Evolutionary conservation across 2,329 filamentous ascomycete genomes (phyloP), one percentile per base, ranked within the genome.

Genomic region (Aspergillus bombycis): DNA sequence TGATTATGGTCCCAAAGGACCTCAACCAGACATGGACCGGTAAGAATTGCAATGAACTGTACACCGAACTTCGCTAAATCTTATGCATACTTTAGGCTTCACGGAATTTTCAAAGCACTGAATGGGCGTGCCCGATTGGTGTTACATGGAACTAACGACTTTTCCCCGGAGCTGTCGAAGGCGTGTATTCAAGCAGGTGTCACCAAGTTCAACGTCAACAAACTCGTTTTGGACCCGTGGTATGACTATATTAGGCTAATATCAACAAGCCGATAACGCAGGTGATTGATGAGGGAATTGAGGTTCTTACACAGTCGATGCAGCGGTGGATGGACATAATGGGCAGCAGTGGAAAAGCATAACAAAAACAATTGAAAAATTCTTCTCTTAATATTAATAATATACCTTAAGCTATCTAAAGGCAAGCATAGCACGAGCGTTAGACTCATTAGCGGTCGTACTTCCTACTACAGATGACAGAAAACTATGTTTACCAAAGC

Each of bases 1-100:
- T 10, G 85, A 87, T 66, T 91, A 92, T 73, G 88, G 88, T 0
- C 82, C 85, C 1, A 78, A 84, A 38, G 89, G 89, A 0, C 85
- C 86, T 10, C 80, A 83, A 69, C 77, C 89, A 21, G 87, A 90
- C 23, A 62, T 67, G 41, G 53, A 64, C 7, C 48, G 63, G 61
- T 65, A 14, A 50, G 58, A 48, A 14, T 50, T 16, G 26, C 14
- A 14, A 30, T 19, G 11, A 34, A 8, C 12, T 6, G 28, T 19
- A 36, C 30, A 14, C 14, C 0, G 16, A 36, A 19, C n/a, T 26
- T 50, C 7, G 46, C 46, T 50, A 11, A 60, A 32, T 26, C 2
- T 21, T 9, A 50, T 28, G 14, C 32, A 66, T 87, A 84, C 68
- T 82, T 80, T n/a, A 76, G 82, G 64, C 73, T 86, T 26, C 74